These are phyloP conservation scores for Sporisorium graminicola DNA, from an alignment of 1,284 basidiomycete genomes.

Conservation along the genomic window DNA sequence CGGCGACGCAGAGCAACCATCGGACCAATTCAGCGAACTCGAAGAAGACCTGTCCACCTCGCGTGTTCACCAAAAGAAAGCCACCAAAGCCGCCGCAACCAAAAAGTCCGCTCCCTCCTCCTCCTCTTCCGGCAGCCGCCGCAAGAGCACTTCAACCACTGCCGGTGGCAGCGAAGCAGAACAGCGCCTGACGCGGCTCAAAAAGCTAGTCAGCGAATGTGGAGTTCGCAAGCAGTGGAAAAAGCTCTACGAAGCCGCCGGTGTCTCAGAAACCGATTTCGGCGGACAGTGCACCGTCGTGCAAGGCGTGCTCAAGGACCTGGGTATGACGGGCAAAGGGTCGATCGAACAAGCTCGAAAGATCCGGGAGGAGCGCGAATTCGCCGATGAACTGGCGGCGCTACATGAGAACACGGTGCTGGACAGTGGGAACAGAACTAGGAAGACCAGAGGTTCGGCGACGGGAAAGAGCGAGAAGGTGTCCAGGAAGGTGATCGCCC, in stretches of 20 bases:
- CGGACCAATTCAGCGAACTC: constrained; percentile 36
- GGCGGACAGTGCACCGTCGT: constrained; percentile 31
- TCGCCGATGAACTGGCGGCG: constrained; percentile 37
- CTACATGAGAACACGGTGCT: constrained; percentile 31
- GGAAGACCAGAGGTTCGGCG: constrained; percentile 8
- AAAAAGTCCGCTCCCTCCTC: constrained; percentile 5
- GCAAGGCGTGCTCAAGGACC: constrained; percentile 34
- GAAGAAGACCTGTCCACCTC: constrained; percentile 34
- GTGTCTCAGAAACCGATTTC: constrained; percentile 19
- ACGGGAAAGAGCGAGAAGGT: not conserved
- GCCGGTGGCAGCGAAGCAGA: constrained; percentile 25
- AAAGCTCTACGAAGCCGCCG: constrained; percentile 42
- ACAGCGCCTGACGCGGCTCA: constrained; percentile 33
- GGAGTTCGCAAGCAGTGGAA: constrained; percentile 52
- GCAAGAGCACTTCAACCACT: not conserved
- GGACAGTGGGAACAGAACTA: not conserved
- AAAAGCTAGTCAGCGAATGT: constrained; percentile 44
- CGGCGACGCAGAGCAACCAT: not conserved
- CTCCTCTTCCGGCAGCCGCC: not conserved
- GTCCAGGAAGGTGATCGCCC: not conserved
- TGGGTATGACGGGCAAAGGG: constrained; percentile 43
- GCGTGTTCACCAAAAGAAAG: constrained; percentile 14
- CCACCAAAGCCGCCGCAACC: constrained; percentile 4
- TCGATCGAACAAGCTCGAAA: constrained; percentile 42
- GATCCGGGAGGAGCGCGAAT: constrained; percentile 43